Percentiles rank a stretch among this genome's conserved stretches.
Evolutionary conservation across 2,329 filamentous ascomycete genomes (phyloP).

Genomic region (Rugonectria rugulosa): DNA sequence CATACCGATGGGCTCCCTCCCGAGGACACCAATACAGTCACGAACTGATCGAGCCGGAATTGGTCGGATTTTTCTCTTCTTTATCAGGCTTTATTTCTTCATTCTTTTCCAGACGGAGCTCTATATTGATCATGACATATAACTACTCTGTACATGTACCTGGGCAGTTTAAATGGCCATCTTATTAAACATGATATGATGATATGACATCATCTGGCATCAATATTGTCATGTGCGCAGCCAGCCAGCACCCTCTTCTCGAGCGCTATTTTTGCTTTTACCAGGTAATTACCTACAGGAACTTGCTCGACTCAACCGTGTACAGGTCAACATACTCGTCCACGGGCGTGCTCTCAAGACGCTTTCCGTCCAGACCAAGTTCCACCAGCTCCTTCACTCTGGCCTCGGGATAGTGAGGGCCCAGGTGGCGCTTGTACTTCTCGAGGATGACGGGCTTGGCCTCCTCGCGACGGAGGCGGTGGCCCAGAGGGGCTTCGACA

Average conservation of each 20-base stretch:
- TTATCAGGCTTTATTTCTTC: background rate
- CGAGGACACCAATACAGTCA: no score
- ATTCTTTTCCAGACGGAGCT: no score
- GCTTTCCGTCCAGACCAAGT: slow-evolving; percentile 76
- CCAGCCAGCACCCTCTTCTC: no score
- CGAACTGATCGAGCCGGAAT: no score
- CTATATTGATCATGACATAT: background rate
- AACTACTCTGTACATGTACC: slow-evolving; percentile 17
- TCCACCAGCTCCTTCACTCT: slow-evolving; percentile 85
- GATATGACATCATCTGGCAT: slow-evolving; percentile 25
- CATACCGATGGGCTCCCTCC: no score
- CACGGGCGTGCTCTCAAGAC: slow-evolving; percentile 81
- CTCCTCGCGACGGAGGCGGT: slow-evolving; percentile 90
- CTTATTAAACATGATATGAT: background rate
- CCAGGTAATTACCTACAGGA: slow-evolving; percentile 42
- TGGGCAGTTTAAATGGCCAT: slow-evolving; percentile 13
- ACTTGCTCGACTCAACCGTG: slow-evolving; percentile 68
- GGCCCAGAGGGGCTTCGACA: slow-evolving; percentile 93
- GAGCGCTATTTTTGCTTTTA: slow-evolving; percentile 17
- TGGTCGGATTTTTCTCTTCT: no score
- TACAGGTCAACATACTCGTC: slow-evolving; percentile 95
- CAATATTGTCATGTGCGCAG: no score
- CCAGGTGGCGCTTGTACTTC: slow-evolving; percentile 94
- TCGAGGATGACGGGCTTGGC: slow-evolving; percentile 95
- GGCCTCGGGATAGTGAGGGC: slow-evolving; percentile 78